phyloP scores from a whole-genome alignment of 1,139 yeast species.

The Hansenula sp. region DNA sequence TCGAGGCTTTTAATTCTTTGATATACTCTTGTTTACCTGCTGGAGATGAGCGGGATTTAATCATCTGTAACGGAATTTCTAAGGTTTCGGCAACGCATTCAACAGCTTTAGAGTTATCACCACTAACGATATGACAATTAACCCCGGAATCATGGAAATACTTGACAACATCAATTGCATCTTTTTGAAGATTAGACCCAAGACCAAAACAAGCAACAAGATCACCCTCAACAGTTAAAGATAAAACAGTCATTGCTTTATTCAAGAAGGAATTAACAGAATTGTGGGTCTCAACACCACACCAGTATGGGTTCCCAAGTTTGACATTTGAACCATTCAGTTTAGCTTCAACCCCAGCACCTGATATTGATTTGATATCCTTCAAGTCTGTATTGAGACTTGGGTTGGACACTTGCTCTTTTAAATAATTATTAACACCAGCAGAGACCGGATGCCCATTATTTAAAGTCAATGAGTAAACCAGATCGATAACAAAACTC shows the following conservation, averaged over 20 bases:
- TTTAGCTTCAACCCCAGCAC: slow-evolving; percentile 2
- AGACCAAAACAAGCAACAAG: slow-evolving; percentile 56
- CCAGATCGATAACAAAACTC: slow-evolving; percentile 27
- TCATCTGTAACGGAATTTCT: slow-evolving; percentile 51
- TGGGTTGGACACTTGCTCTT: slow-evolving; percentile 8
- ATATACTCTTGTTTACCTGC: slow-evolving; percentile 60
- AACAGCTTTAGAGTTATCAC: slow-evolving; percentile 61
- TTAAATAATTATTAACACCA: slow-evolving; percentile 41
- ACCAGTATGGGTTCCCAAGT: slow-evolving; percentile 49
- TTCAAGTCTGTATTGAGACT: slow-evolving; percentile 4
- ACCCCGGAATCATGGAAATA: slow-evolving; percentile 46
- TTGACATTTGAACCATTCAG: slow-evolving; percentile 28
- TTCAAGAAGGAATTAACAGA: neutral
- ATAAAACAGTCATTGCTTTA: slow-evolving; percentile 15
- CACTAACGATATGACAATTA: slow-evolving; percentile 71
- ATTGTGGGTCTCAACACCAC: slow-evolving; percentile 22
- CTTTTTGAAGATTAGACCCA: slow-evolving; percentile 23
- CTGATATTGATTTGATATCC: slow-evolving; percentile 11
- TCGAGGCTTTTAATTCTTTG: slow-evolving; percentile 37
- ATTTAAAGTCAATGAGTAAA: slow-evolving; percentile 54
- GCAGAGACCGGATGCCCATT: slow-evolving; percentile 77
- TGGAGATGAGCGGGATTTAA: slow-evolving; percentile 66
- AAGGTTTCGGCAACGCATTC: slow-evolving; percentile 51
- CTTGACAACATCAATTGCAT: slow-evolving; percentile 50
- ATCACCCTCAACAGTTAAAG: slow-evolving; percentile 39